Percentiles rank a stretch among this genome's conserved stretches.
Evolutionary conservation across 2,329 filamentous ascomycete species (phyloP).

Genomic region (Cordyceps cateniannulata): DNA sequence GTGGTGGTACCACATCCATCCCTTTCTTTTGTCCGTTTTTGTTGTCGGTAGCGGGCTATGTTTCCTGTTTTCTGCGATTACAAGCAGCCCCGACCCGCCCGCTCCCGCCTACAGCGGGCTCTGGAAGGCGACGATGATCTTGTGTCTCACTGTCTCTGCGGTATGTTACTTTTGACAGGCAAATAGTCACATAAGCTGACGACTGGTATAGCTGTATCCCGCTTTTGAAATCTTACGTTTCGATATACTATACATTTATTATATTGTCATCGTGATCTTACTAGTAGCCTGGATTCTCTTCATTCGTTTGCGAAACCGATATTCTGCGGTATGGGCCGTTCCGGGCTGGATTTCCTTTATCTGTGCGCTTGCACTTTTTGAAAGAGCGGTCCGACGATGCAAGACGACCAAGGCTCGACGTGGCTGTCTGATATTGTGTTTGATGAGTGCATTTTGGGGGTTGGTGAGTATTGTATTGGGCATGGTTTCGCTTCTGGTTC

Average conservation of each 20-base stretch:
- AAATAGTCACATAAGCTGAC: not conserved
- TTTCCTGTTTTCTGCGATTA: too few relatives aligned
- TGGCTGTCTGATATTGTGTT: not conserved
- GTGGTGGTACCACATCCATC: too few relatives aligned
- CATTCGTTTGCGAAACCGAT: not conserved
- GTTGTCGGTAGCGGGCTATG: too few relatives aligned
- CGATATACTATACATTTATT: not conserved
- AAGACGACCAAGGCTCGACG: not conserved
- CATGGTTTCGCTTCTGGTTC: not conserved
- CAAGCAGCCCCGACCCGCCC: not conserved
- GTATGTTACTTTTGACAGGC: not conserved
- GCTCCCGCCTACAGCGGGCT: not conserved
- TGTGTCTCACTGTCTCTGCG: not conserved
- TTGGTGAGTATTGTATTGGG: not conserved
- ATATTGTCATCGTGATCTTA: not conserved
- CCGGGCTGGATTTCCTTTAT: not conserved
- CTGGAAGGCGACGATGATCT: not conserved
- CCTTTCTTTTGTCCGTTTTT: too few relatives aligned
- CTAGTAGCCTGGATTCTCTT: not conserved
- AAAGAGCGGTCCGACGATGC: not conserved
- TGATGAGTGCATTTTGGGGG: not conserved
- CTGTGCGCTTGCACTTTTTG: not conserved
- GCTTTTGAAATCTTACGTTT: not conserved
- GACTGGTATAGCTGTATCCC: not conserved
- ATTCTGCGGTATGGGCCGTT: not conserved